Conservation (phyloP, 208 protist genomes). For the Crithidia sp. region DNA sequence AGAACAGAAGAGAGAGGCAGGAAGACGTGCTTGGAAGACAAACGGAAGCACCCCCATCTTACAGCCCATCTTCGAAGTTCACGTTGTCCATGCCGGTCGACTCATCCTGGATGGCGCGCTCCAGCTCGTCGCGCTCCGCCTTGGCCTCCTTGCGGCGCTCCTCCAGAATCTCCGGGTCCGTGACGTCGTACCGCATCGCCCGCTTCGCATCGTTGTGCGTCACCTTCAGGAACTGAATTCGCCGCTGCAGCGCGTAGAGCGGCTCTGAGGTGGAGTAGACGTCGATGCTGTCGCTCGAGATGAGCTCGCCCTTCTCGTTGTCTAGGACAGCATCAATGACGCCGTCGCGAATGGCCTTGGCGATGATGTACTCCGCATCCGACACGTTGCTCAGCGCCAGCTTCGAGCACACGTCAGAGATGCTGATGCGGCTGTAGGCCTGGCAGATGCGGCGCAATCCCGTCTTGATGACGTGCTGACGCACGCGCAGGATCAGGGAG, state of each 20-base stretch:
- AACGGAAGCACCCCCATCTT: constrained; percentile 8
- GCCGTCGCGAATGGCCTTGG: constrained; percentile 97
- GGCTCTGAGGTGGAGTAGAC: constrained; percentile 97
- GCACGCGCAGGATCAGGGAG: constrained; percentile 95
- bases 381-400: constrained; percentile 95
- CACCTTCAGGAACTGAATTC: constrained; percentile 95
- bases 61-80: constrained; percentile 89
- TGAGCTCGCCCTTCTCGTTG: constrained; percentile 92
- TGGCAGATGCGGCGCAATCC: constrained; percentile 97
- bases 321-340: constrained; percentile 98
- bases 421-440: constrained; percentile 97
- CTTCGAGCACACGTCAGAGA: constrained; percentile 95
- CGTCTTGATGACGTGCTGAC: constrained; percentile 98
- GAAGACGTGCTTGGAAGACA: too few relatives aligned
- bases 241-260: constrained; percentile 92
- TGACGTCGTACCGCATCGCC: constrained; percentile 88
- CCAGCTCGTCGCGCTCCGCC: constrained; percentile 62
- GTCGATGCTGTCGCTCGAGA: constrained; percentile 94
- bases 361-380: constrained; percentile 98
- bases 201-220: constrained; percentile 96
- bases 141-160: constrained; percentile 75
- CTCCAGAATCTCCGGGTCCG: constrained; percentile 80
- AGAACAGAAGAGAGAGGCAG: too few relatives aligned
- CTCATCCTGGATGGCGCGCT: constrained; percentile 78
- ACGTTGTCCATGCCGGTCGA: constrained; percentile 66